Base-by-base conservation (phyloP, 164 flowering plant genomes). In the Aristolochia californica region DNA sequence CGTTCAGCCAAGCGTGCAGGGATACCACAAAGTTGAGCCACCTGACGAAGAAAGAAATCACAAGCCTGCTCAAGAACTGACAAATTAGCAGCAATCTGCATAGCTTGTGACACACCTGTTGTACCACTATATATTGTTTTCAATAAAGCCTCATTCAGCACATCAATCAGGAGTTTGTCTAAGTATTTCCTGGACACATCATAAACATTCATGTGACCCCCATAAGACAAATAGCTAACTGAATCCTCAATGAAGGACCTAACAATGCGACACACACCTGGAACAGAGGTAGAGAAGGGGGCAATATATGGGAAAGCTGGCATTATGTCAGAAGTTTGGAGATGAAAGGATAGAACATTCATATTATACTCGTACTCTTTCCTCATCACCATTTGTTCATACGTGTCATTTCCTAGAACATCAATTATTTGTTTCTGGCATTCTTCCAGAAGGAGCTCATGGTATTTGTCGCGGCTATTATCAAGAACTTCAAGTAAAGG, bases 231-330 rank as follows among this genome's bases (percentile, higher is more conserved):
- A 72, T 80, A 88, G 71, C 78, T 84, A 50, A 86, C 83, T 34
- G 88, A 91, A 38, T 87, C 93, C 70, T 88, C 85, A 38, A 86
- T 79, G 59, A 86, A 91, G 26, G 96, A 82, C 40, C 84, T 71
- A 20, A 88, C 85, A 55, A 84, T 73, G 24, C 90, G 90, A 66
- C 96, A 91, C 15, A 67, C 63, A 50, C 88, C 93, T 14, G 95
- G 98, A 27, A 91, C 91, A 72, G 76, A 76, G 64, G 84, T 77
- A 59, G 98, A 91, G 73, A 86, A 91, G n/a, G 96, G 88, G 51
- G 96, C 95, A 65, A 85, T 59, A 72, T 78, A 91, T 0, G 96
- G 96, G 59, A 88, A 91, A 53, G 94, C 89, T 20, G 96, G 94
- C 85, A 79, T 83, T 56, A 78, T 78, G 62, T 88, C 94, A 0